Evolutionary conservation across 768 basidiomycete species (phyloP).

Genomic region (Myochromella boudieri): DNA sequence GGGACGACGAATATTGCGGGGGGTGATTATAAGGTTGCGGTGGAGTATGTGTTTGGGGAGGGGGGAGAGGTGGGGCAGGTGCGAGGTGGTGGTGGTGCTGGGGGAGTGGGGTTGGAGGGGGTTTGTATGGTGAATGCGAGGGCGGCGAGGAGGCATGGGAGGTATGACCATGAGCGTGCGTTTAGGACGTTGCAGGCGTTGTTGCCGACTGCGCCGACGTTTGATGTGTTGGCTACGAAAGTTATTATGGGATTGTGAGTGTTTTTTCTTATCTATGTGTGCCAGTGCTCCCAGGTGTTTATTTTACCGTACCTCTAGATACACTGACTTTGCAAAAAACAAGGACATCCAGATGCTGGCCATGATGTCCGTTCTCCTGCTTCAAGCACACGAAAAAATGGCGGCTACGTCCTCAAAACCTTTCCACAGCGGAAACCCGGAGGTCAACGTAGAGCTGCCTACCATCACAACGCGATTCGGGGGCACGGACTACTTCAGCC

Average conservation of each 20-base stretch:
- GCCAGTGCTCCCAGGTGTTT: slow-evolving; percentile 1
- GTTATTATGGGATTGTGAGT: slow-evolving; percentile 52
- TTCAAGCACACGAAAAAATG: slow-evolving; percentile 50
- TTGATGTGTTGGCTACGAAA: slow-evolving; percentile 32
- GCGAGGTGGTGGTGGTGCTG: slow-evolving; percentile 13
- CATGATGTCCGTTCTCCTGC: slow-evolving; percentile 68
- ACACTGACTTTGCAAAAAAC: slow-evolving; percentile 37
- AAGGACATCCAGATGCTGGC: slow-evolving; percentile 84
- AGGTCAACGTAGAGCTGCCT: not conserved
- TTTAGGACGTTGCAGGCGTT: slow-evolving; percentile 58
- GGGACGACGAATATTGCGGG: slow-evolving; percentile 50
- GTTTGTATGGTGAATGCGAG: slow-evolving; percentile 61
- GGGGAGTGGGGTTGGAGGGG: slow-evolving; percentile 36
- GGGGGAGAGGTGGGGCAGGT: slow-evolving; percentile 16
- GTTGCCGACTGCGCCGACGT: slow-evolving; percentile 32
- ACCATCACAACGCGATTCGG: slow-evolving; percentile 12
- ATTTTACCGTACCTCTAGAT: slow-evolving; percentile 25
- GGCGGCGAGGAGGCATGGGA: slow-evolving; percentile 56
- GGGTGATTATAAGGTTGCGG: slow-evolving; percentile 56
- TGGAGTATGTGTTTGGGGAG: slow-evolving; percentile 55
- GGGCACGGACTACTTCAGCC: slow-evolving; percentile 62
- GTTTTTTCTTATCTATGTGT: slow-evolving; percentile 3
- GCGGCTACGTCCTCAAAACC: slow-evolving; percentile 18
- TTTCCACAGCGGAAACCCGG: slow-evolving; percentile 11
- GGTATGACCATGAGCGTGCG: slow-evolving; percentile 70